phyloP scores from a whole-genome alignment of 306 rosid species.

The Lathyrus oleraceus region DNA sequence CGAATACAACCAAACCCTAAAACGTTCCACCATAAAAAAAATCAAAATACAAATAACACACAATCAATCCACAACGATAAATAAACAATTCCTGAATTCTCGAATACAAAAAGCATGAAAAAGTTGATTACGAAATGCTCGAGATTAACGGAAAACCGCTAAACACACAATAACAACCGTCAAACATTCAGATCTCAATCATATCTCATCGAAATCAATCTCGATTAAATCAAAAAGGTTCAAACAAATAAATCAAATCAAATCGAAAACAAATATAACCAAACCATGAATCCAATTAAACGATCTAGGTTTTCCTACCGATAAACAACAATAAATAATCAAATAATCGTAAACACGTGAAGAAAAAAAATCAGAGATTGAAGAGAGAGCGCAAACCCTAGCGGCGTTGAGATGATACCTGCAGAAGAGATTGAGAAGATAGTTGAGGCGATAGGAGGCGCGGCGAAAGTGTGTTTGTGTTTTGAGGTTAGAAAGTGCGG shows the following conservation, averaged over 20 bases:
- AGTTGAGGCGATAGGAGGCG: constrained; percentile 11
- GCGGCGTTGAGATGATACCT: neutral
- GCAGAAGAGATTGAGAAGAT: constrained; percentile 8
- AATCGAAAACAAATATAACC: constrained; percentile 10
- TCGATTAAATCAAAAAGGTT: neutral
- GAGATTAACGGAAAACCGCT: neutral
- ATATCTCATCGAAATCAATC: neutral
- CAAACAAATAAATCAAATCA: neutral
- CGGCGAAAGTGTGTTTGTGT: neutral
- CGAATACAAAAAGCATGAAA: neutral
- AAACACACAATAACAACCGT: neutral
- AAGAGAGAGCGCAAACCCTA: neutral
- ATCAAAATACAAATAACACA: too few species aligned
- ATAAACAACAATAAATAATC: too few species aligned
- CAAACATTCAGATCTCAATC: constrained; percentile 28
- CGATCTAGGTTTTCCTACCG: neutral
- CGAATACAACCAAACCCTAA: constrained; percentile 3
- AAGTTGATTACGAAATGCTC: neutral
- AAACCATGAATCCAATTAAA: neutral
- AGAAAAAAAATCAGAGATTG: neutral
- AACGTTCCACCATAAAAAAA: neutral
- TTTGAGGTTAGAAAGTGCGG: neutral
- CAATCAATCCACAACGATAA: neutral
- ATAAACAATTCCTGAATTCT: neutral
- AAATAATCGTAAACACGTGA: neutral